A percentile compares a stretch with the other conserved stretches of the same genome.
Conservation (phyloP, 129 eudicot genomes). For the Gnaphalium uliginosum region DNA sequence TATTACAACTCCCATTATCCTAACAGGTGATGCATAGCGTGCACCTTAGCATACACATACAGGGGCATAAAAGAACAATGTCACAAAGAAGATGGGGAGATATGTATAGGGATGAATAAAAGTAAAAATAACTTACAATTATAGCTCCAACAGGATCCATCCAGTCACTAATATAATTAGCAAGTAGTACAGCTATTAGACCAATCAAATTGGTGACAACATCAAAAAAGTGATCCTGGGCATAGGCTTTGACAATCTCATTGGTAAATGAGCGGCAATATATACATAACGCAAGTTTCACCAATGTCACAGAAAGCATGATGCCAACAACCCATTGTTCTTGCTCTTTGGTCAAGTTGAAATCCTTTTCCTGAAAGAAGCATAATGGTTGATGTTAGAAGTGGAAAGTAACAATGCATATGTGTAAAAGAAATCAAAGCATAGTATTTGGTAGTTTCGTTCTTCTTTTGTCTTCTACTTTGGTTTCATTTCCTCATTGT, state of each 20-base stretch:
- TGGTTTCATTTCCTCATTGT: neutral
- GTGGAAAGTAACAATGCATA: neutral
- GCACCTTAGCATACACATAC: neutral
- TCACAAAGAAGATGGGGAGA: neutral
- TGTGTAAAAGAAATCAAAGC: neutral
- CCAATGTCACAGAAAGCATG: slow-evolving; percentile 79
- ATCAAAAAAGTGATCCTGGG: slow-evolving; percentile 88
- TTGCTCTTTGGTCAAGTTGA: slow-evolving; percentile 61
- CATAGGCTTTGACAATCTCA: slow-evolving; percentile 91
- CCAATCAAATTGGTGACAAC: slow-evolving; percentile 83
- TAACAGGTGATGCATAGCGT: neutral
- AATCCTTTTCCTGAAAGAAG: slow-evolving; percentile 50
- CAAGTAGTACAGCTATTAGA: slow-evolving; percentile 70
- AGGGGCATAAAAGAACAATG: neutral
- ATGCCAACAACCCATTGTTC: slow-evolving; percentile 82
- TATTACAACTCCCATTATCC: neutral
- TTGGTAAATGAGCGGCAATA: slow-evolving; percentile 79
- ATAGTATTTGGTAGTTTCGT: neutral
- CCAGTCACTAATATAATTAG: slow-evolving; percentile 72
- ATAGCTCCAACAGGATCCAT: slow-evolving; percentile 92
- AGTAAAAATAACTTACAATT: slow-evolving; percentile 50
- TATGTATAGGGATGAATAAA: neutral
- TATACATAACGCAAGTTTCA: slow-evolving; percentile 58
- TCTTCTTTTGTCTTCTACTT: neutral
- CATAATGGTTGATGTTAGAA: slow-evolving; percentile 3